phyloP scores from a whole-genome alignment of 169 alveolate genomes.

The Perkinsus olseni region DNA sequence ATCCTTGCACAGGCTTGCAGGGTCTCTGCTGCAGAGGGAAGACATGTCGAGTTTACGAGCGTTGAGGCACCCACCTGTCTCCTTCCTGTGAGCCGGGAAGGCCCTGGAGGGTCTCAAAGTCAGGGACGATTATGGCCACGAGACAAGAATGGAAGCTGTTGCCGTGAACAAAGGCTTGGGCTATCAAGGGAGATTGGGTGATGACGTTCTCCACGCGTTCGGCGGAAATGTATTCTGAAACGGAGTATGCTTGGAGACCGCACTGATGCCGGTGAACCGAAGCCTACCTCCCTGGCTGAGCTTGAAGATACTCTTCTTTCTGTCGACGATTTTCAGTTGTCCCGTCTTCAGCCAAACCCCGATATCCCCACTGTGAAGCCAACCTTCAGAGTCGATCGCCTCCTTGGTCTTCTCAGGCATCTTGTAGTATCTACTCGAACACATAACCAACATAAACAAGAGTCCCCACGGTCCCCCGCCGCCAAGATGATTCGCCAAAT shows the following conservation, averaged over 20 bases:
- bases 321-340: constrained; percentile 66
- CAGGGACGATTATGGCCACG: neutral
- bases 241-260: neutral
- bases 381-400: constrained; percentile 75
- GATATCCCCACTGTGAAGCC: constrained; percentile 88
- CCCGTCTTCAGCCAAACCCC: constrained; percentile 33
- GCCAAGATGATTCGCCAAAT: neutral
- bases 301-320: constrained; percentile 76
- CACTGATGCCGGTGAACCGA: neutral
- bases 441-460: neutral
- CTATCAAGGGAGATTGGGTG: constrained; percentile 52
- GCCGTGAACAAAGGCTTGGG: constrained; percentile 78
- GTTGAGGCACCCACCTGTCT: neutral
- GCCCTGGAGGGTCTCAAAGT: neutral
- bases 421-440: constrained; percentile 20
- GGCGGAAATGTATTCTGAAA: constrained; percentile 77
- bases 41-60: neutral
- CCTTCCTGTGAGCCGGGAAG: neutral
- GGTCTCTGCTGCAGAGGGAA: neutral
- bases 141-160: constrained; percentile 46
- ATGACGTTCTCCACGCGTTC: constrained; percentile 74
- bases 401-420: constrained; percentile 50
- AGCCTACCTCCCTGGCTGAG: constrained; percentile 13
- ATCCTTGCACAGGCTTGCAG: neutral
- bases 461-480: neutral